Evolutionary conservation across 345 rosid genomes (phyloP).

Genomic region (Gossypium turneri): DNA sequence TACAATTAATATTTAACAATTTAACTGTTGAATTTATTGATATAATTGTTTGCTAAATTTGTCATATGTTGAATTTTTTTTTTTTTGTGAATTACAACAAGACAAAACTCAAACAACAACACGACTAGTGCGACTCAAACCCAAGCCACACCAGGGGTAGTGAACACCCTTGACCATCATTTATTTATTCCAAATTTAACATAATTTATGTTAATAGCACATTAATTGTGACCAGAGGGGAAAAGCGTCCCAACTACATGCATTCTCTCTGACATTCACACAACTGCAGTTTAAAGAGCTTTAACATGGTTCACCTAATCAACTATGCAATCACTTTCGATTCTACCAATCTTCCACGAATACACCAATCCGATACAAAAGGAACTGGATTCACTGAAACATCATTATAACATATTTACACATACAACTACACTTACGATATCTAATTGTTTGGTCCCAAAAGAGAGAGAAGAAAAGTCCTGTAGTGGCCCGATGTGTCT

Average conservation of each 20-base stretch:
- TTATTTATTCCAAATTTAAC: no score
- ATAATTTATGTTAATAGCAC: no score
- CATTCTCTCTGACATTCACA: neutral
- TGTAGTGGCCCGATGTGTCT: constrained; percentile 67
- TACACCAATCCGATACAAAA: neutral
- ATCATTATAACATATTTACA: neutral
- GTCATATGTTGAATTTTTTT: no score
- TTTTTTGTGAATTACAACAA: no score
- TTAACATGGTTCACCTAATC: neutral
- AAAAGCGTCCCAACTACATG: no score
- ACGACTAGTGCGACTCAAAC: fast-evolving
- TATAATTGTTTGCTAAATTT: no score
- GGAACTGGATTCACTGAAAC: neutral
- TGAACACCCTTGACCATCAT: no score
- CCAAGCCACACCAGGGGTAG: fast-evolving
- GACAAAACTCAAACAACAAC: no score
- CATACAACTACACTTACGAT: neutral
- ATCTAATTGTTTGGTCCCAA: constrained; percentile 44
- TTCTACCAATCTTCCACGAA: neutral
- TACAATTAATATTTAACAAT: no score
- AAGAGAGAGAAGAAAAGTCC: constrained; percentile 61
- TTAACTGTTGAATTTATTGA: no score
- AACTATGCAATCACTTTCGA: neutral
- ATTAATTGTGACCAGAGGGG: no score
- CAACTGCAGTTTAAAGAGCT: neutral